Evolutionary conservation across 2,329 filamentous ascomycete genomes (phyloP).

Genomic region (Alternaria sp.): DNA sequence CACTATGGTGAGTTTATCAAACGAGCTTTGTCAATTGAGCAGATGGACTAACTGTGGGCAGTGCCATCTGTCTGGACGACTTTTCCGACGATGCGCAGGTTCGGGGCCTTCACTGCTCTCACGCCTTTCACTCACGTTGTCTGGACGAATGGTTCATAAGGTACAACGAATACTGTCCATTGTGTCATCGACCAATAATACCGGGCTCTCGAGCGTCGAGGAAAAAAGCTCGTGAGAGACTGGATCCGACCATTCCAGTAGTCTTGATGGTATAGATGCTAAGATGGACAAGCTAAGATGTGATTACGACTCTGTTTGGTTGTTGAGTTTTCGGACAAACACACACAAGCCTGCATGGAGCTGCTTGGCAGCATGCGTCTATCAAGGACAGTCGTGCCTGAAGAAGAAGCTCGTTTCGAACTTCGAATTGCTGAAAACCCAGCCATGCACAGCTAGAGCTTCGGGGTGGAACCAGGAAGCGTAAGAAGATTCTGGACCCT

Average conservation of each 20-base stretch:
- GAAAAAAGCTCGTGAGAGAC: constrained; percentile 14
- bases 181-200: constrained; percentile 50
- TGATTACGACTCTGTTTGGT: background rate
- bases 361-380: background rate
- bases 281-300: background rate
- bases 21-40: background rate
- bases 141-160: constrained; percentile 50
- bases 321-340: background rate
- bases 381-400: background rate
- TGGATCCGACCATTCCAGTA: constrained; percentile 24
- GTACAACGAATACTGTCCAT: constrained; percentile 50
- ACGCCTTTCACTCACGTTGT: constrained; percentile 49
- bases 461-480: background rate
- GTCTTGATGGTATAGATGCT: constrained; percentile 34
- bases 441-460: background rate
- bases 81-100: constrained; percentile 45
- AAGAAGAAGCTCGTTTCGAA: background rate
- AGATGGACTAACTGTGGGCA: constrained; percentile 21
- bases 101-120: constrained; percentile 45
- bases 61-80: constrained; percentile 50
- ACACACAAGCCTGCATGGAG: background rate
- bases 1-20: constrained; percentile 34
- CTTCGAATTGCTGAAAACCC: background rate
- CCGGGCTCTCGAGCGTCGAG: constrained; percentile 27
- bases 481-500: background rate